Evolutionary conservation across 192 early-diverging fungal genomes (phyloP).

Genomic region (Coemansia sp.): DNA sequence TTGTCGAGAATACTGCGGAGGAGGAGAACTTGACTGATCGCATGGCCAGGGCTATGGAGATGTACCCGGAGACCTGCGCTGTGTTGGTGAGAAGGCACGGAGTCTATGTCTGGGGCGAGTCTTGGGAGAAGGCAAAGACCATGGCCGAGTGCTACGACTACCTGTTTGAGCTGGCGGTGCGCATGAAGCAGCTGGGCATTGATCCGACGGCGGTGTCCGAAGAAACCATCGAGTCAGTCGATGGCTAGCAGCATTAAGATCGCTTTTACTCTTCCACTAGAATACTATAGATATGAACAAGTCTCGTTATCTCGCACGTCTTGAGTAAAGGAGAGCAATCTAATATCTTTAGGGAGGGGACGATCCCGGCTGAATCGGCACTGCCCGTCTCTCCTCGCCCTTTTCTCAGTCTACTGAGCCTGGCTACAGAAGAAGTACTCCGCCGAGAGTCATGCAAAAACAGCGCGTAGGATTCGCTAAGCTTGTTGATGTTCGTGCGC

Average conservation of each 20-base stretch:
- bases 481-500: too few species aligned
- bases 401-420: too few species aligned
- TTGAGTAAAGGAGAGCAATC: too few species aligned
- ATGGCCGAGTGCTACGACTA: constrained; percentile 99
- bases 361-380: too few species aligned
- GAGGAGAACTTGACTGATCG: constrained; percentile 89
- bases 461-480: too few species aligned
- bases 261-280: too few species aligned
- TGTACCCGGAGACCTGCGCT: constrained; percentile 90
- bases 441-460: too few species aligned
- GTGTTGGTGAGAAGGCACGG: constrained; percentile 95
- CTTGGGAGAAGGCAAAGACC: constrained; percentile 96
- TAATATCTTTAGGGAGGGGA: too few species aligned
- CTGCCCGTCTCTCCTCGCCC: too few species aligned
- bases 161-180: constrained; percentile 95
- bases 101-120: constrained; percentile 97
- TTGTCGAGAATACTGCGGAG: constrained; percentile 94
- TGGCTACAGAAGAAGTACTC: too few species aligned
- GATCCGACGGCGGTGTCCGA: constrained; percentile 64
- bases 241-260: constrained; percentile 1
- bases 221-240: constrained; percentile 17
- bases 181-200: constrained; percentile 85
- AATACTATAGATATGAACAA: too few species aligned
- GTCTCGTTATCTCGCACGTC: too few species aligned
- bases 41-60: constrained; percentile 87